These are phyloP conservation scores for Malus hybrid DNA, from an alignment of 331 rosid species.

Conservation along the genomic window DNA sequence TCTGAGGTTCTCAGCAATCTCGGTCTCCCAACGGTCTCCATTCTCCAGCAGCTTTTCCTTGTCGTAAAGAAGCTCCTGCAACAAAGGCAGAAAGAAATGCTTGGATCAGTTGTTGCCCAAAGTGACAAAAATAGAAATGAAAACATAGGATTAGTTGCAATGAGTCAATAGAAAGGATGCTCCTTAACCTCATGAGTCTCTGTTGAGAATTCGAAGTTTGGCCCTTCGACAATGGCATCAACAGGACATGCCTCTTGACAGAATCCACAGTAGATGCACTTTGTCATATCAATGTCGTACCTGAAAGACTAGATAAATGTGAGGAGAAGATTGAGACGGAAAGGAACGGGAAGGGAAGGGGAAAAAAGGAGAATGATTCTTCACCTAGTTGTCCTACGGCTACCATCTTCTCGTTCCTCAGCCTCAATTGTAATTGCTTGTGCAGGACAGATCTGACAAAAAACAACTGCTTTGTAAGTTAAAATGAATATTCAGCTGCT, in stretches of 20 bases:
- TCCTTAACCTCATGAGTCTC: conserved; percentile 92
- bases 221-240: conserved; percentile 99
- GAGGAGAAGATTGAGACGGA: not conserved
- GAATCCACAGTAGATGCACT: conserved; percentile 98
- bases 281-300: conserved; percentile 99
- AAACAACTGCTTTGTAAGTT: conserved; percentile 4
- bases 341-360: no score
- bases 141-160: not conserved
- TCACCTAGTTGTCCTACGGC: conserved; percentile 99
- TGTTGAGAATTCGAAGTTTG: conserved; percentile 88
- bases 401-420: conserved; percentile 98
- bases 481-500: not conserved
- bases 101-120: not conserved
- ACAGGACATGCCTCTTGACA: conserved; percentile 99
- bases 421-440: conserved; percentile 99
- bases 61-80: conserved; percentile 96
- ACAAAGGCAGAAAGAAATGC: not conserved
- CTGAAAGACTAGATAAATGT: conserved; percentile 37
- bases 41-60: conserved; percentile 97
- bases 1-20: conserved; percentile 95
- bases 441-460: conserved; percentile 81
- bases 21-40: conserved; percentile 99
- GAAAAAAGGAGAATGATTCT: conserved; percentile 4
- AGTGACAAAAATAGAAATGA: not conserved
- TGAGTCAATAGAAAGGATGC: not conserved